Base-by-base conservation (phyloP, 495 filamentous ascomycete species). In the Chaetomium cochliodes region DNA sequence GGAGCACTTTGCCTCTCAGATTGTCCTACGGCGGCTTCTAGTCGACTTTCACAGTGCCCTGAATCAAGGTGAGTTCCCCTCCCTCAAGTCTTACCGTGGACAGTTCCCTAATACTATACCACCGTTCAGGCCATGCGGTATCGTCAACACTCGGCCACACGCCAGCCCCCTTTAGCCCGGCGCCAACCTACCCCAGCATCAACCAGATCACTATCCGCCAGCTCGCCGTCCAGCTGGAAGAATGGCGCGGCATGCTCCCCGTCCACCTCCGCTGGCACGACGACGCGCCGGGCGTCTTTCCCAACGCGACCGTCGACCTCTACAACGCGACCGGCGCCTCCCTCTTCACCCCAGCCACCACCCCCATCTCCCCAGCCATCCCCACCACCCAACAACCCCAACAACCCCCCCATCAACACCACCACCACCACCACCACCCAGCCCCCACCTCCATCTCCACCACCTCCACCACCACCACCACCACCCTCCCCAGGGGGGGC, bases 1-100 rank as follows among this genome's bases (percentile, higher is more conserved):
- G 58, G 80, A 84, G 61, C 79, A 85, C 55, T 85, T 85, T 68
- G 78, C 82, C 5, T 84, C 85, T 0, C 83, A 86, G 65, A 81
- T 86, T 60, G 82, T 84, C 6, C 76, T 87, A 37, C 76, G 84
- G n/a, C 74, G 80, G 5, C 69, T 86, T 3, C 77, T 80, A 16
- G 76, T 80, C 15, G 74, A 80, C 25, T 80, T 86, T 42, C 80
- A 86, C 61, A 69, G 72, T 23, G 76, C 70, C 13, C 70, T 87
- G 41, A 80, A 76, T 54, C 79, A 83, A 63, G 74, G 84, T 82
- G 74, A 68, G 76, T 46, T n/a, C 30, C 30, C 33, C 33, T 12
- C 6, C 33, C 33, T 30, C 33, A 37, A 37, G 9, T 12, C 8
- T 37, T 37, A 1, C 22, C 18, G 6, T 30, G 37, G 42, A 30